phyloP scores from a whole-genome alignment of 139 green algal species.

The Asterochloris sp. region DNA sequence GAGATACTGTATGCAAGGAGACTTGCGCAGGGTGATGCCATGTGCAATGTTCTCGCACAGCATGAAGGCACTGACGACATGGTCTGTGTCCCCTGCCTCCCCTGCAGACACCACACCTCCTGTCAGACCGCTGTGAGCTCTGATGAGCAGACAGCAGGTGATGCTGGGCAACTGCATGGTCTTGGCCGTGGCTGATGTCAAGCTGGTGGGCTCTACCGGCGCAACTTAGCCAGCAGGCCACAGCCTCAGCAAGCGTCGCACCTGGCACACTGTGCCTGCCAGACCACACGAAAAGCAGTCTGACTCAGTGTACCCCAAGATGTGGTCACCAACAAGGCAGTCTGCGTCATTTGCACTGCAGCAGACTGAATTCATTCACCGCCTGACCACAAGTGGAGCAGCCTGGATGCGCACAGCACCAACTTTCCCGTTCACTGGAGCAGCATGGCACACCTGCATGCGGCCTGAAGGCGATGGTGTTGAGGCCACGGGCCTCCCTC shows the following conservation, averaged over 20 bases:
- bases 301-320: too few relatives aligned
- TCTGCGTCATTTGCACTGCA: too few relatives aligned
- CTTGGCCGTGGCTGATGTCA: neutral
- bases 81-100: conserved; percentile 97
- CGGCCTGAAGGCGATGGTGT: conserved; percentile 89
- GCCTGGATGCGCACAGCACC: too few relatives aligned
- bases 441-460: conserved; percentile 48
- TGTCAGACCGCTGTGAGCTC: neutral
- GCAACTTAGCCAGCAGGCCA: too few relatives aligned
- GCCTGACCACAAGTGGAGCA: too few relatives aligned
- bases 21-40: conserved; percentile 98
- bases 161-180: neutral
- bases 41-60: conserved; percentile 97
- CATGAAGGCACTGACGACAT: conserved; percentile 91
- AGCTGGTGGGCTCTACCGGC: too few relatives aligned
- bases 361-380: too few relatives aligned
- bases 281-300: too few relatives aligned
- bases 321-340: too few relatives aligned
- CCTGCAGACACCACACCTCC: conserved; percentile 28
- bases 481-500: conserved; percentile 82
- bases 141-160: neutral
- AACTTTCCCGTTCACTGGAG: neutral
- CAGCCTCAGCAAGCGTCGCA: too few relatives aligned
- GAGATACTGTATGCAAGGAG: conserved; percentile 81
- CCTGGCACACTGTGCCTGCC: too few relatives aligned